Evolutionary conservation across 2,329 filamentous ascomycete species (phyloP), one percentile per base, ranked within the genome.

Genomic region (Trichoderma sp.): DNA sequence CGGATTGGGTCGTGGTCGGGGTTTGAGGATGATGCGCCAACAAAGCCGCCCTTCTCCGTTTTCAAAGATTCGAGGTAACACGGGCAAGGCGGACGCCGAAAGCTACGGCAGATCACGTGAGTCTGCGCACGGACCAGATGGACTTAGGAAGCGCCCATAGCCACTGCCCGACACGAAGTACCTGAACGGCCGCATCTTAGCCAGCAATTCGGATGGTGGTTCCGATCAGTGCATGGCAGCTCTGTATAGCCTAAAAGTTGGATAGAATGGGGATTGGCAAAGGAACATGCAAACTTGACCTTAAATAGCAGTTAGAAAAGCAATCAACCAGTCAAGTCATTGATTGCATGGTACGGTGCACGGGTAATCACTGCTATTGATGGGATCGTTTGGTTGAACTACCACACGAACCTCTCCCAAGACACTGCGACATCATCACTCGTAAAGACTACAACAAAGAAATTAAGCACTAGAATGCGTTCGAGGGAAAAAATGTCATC

Each of bases 61-160:
- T 72, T 63, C 68, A 66, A 38, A 74, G 69, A 60, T 74, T 73
- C 69, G 71, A 75, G 45, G 63, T 64, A 59, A 65, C 45, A 73
- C 71, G 41, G 60, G 60, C 29, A 73, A 73, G 60, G 71, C 41
- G 63, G 65, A 64, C 64, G 71, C 75, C 64, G 71, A 59, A 50
- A 56, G 45, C 68, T 60, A 27, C 35, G 76, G 76, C 76, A 62
- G 76, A 80, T 83, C 82, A 83, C 83, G 80, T 83, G 82, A 83
- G 79, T 74, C 3, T 24, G 76, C 73, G 82, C 81, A 82, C 79
- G 78, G 79, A 75, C 79, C 79, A 78, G 12, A 18, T 56, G 60
- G 38, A 71, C 68, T 33, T 71, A 4, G 1, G 18, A n/a, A 35
- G 27, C 60, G 60, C 60, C n/a, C 31, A 29, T 3, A 41, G n/a